phyloP scores from a whole-genome alignment of 2,329 filamentous ascomycete species.

The Sporothrix mexicana region DNA sequence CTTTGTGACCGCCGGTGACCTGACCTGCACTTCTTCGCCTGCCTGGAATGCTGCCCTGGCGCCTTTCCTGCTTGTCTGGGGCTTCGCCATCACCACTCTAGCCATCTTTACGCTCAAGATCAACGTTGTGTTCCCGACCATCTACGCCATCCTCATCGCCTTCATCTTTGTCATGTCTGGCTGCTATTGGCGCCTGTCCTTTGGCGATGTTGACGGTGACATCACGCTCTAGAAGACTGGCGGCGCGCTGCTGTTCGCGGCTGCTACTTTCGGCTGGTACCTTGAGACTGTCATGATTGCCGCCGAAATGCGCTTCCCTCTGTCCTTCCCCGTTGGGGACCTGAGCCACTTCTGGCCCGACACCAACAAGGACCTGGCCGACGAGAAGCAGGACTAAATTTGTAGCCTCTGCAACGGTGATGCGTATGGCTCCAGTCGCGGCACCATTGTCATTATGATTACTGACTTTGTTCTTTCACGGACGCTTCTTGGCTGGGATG shows the following conservation, averaged over 20 bases:
- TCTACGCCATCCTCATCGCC: constrained; percentile 55
- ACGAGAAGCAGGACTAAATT: constrained; percentile 31
- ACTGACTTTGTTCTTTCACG: neutral
- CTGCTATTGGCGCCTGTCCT: constrained; percentile 56
- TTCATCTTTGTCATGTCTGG: constrained; percentile 54
- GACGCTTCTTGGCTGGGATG: neutral
- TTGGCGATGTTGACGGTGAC: constrained; percentile 51
- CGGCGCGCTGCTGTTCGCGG: constrained; percentile 52
- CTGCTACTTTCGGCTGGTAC: constrained; percentile 57
- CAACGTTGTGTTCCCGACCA: constrained; percentile 56
- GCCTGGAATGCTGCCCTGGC: constrained; percentile 57
- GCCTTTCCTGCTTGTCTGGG: constrained; percentile 59
- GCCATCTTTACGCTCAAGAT: constrained; percentile 58
- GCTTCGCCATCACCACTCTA: constrained; percentile 58
- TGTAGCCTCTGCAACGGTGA: neutral
- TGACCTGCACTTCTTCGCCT: constrained; percentile 50
- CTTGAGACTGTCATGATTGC: constrained; percentile 61
- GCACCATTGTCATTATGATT: neutral
- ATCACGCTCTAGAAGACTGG: constrained; percentile 52
- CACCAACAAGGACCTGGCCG: constrained; percentile 43
- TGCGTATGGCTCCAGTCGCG: neutral
- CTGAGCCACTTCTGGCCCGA: constrained; percentile 56
- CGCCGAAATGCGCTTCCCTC: constrained; percentile 57
- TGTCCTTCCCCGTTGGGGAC: constrained; percentile 58
- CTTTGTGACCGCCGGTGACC: constrained; percentile 51